Evolutionary conservation across 495 filamentous ascomycete genomes (phyloP).

Genomic region (Penicillium paradoxum): DNA sequence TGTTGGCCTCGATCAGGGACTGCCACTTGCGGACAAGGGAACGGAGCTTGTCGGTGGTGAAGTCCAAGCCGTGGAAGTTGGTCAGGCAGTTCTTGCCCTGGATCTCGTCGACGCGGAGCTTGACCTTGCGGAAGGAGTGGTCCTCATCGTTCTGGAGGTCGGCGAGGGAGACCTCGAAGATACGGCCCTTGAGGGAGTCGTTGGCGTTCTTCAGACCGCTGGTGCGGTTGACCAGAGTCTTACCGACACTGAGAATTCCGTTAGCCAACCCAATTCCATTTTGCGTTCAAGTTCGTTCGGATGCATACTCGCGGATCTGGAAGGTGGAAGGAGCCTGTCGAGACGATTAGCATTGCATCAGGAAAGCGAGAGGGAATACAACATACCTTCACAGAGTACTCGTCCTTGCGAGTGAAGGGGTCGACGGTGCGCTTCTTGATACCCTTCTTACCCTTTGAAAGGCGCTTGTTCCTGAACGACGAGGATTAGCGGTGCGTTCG

Average conservation of each 20-base stretch:
- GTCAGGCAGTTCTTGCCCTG: constrained; percentile 99
- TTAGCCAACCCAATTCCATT: constrained; percentile 10
- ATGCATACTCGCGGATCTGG: constrained; percentile 86
- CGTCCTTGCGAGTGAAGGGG: constrained; percentile 97
- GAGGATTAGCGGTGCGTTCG: constrained; percentile 15
- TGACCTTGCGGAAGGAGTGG: constrained; percentile 98
- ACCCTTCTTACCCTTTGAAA: constrained; percentile 99
- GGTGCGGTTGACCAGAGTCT: constrained; percentile 98
- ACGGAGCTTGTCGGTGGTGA: constrained; percentile 98
- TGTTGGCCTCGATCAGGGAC: constrained; percentile 96
- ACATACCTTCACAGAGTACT: constrained; percentile 92
- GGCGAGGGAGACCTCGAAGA: constrained; percentile 97
- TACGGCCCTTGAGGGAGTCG: constrained; percentile 95
- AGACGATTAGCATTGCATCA: constrained; percentile 20
- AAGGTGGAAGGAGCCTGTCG: constrained; percentile 88
- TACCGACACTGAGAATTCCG: constrained; percentile 70
- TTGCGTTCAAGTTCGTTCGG: neutral
- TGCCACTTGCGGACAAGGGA: constrained; percentile 99
- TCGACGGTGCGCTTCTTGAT: constrained; percentile 99
- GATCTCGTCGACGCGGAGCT: constrained; percentile 96
- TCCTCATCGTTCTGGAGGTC: constrained; percentile 99
- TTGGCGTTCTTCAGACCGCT: constrained; percentile 99
- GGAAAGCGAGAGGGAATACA: neutral
- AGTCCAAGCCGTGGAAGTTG: constrained; percentile 99
- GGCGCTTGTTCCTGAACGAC: constrained; percentile 87